Evolutionary conservation across 805 yeast genomes (phyloP), one percentile per base, ranked within the genome.

Genomic region (Kregervanrija pseudodelftensis): DNA sequence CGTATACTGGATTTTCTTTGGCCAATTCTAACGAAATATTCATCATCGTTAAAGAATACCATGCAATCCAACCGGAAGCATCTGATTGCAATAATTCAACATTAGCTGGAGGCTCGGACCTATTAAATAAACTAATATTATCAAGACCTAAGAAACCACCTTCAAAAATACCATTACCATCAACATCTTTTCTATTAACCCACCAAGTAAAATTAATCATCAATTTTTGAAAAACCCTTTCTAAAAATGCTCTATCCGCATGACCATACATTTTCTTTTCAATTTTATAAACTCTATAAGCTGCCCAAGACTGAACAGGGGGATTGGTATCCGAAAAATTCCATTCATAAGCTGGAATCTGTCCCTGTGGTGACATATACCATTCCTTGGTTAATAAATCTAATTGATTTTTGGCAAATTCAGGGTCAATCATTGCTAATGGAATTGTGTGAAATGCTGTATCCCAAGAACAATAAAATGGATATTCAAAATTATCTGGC

Each of bases 301-400:
- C 81, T 1, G 96, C 82, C 96, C 96, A 89, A 0, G 96, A 96
- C 61, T 90, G 96, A 33, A 89, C 97, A 0, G 97, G 97, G 1
- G 97, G 97, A 61, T 89, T 89, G n/a, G 90, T 95, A 63, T 89
- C 97, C 49, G 85, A 72, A 58, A 89, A 89, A 62, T 90, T 89
- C 97, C 97, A 89, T 65, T 89, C 97, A 63, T 89, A 89, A 11
- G 96, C 96, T 0, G 97, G 96, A 51, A 88, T 79, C 65, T 90
- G 96, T n/a, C 97, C 97, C 61, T 89, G 89, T 39, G 96, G 96
- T 61, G 91, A 96, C 95, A 88, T 87, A 61, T 89, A 89, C 96
- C 96, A 89, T 65, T 89, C 97, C 59, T 96, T 75, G 30, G 95
- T 83, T 61, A 89, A 69, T 46, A 89, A 68, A 60, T 84, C 95